phyloP scores from a whole-genome alignment of 495 filamentous ascomycete species.

The Aspergillus conjunctus region DNA sequence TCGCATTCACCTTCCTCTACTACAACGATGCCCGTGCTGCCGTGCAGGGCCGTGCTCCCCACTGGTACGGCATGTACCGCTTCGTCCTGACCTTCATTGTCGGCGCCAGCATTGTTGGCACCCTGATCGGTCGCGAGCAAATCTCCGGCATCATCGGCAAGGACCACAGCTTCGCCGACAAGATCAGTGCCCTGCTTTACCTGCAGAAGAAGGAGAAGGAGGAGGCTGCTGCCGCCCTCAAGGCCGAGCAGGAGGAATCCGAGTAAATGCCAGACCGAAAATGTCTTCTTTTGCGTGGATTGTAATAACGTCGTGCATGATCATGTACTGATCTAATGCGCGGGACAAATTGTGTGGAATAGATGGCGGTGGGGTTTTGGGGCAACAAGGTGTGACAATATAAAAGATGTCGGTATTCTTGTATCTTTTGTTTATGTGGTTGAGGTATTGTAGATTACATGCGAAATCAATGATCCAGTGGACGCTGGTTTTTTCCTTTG shows the following conservation, averaged over 20 bases:
- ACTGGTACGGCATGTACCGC: slow-evolving; percentile 92
- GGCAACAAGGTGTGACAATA: slow-evolving; percentile 20
- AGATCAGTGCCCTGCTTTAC: slow-evolving; percentile 64
- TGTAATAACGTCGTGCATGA: not conserved
- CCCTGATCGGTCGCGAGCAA: slow-evolving; percentile 82
- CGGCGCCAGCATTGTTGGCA: slow-evolving; percentile 82
- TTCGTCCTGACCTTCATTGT: slow-evolving; percentile 96
- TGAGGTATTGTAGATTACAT: slow-evolving; percentile 30
- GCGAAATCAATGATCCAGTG: slow-evolving; percentile 26
- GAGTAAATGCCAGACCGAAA: slow-evolving; percentile 39
- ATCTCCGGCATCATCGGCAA: slow-evolving; percentile 62
- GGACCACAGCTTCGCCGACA: slow-evolving; percentile 54
- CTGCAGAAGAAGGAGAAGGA: slow-evolving; percentile 62
- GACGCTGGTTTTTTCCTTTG: slow-evolving; percentile 28
- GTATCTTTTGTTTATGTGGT: slow-evolving; percentile 24
- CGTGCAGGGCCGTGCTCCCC: slow-evolving; percentile 76
- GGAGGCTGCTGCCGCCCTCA: slow-evolving; percentile 59
- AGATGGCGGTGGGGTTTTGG: too few species aligned
- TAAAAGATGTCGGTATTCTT: slow-evolving; percentile 21
- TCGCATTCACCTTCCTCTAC: slow-evolving; percentile 86
- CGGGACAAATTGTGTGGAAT: slow-evolving; percentile 7
- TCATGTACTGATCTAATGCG: not conserved
- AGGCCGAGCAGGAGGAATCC: slow-evolving; percentile 47
- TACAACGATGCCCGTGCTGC: slow-evolving; percentile 81
- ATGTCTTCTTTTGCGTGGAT: not conserved